Conservation (phyloP, 306 rosid genomes). For the Acacia acuminata region DNA sequence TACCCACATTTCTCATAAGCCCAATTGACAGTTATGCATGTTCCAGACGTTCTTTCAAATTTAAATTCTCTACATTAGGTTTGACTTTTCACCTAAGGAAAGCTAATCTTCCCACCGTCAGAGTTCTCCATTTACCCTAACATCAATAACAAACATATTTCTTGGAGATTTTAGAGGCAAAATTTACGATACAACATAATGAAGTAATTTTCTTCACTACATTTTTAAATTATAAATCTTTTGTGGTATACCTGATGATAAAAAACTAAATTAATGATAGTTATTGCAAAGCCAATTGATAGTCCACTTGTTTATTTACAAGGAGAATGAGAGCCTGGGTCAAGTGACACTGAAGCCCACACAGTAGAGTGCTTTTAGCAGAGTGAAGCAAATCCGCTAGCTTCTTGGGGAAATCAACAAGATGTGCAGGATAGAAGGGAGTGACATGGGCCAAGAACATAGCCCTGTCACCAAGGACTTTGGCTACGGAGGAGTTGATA, state of each 20-base stretch:
- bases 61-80: not conserved
- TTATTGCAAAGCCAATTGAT: not conserved
- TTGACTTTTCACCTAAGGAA: not conserved
- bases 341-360: conserved; percentile 55
- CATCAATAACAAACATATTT: not conserved
- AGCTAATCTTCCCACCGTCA: not conserved
- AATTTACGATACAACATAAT: not conserved
- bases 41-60: not conserved
- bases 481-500: conserved; percentile 64
- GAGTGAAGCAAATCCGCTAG: conserved; percentile 61
- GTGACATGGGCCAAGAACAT: conserved; percentile 74
- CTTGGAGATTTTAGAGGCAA: not conserved
- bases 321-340: conserved; percentile 68
- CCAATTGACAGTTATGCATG: not conserved
- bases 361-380: conserved; percentile 56
- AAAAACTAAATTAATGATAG: not conserved
- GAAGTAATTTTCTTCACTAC: not conserved
- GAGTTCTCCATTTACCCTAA: not conserved
- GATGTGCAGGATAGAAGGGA: conserved; percentile 58
- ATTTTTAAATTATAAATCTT: not conserved
- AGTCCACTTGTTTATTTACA: conserved; percentile 53
- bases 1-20: too few species aligned
- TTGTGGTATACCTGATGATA: not conserved
- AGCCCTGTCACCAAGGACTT: conserved; percentile 75
- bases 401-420: conserved; percentile 58